Base-by-base conservation (phyloP, 164 flowering plant species). In the Stephania cephalantha region DNA sequence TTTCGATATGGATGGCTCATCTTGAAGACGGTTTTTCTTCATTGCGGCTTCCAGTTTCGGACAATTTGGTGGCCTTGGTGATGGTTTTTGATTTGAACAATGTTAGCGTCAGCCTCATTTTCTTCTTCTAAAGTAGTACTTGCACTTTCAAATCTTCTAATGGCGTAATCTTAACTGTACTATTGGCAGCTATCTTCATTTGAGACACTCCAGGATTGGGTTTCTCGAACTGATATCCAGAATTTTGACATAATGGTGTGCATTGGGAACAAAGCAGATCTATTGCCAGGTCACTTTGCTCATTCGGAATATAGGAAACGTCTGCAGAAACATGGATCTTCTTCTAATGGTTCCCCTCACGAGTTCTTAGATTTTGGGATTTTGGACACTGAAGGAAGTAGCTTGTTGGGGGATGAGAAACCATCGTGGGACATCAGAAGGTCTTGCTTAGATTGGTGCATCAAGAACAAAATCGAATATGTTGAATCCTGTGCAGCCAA, bases 241-340 rank as follows among this genome's bases (percentile, higher is more conserved):
- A 83, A 79, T 35, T 93, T 88, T 82, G 97, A 95, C 48, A 89
- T 93, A 77, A 73, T 91, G 64, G 73, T 95, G 64, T 95, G 98
- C 85, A 84, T 95, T 74, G 98, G 97, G 63, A 95, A 95, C 89
- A 93, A 93, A 79, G 99, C 85, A 73, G 98, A 95, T 83, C 95
- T 87, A 79, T 78, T 93, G 78, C 93, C 93, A 1, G 91, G 91
- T 66, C 98, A 95, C 85, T 83, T 84, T 61, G 98, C 90, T 74
- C 97, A 92, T 89, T 76, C 79, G 18, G 97, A 90, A 78, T 95
- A 95, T 79, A 89, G 89, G 82, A 89, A 89, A 79, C 83, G 81
- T 46, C 74, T 91, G 73, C 84, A 73, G 75, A 87, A 75, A 79
- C 74, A 31, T 72, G 86, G 74, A 25, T 86, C 85, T 9, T 74